A percentile compares a stretch with the other conserved stretches of the same genome.
Evolutionary conservation across 306 rosid genomes (phyloP).

Genomic region (Vigna hirtella): DNA sequence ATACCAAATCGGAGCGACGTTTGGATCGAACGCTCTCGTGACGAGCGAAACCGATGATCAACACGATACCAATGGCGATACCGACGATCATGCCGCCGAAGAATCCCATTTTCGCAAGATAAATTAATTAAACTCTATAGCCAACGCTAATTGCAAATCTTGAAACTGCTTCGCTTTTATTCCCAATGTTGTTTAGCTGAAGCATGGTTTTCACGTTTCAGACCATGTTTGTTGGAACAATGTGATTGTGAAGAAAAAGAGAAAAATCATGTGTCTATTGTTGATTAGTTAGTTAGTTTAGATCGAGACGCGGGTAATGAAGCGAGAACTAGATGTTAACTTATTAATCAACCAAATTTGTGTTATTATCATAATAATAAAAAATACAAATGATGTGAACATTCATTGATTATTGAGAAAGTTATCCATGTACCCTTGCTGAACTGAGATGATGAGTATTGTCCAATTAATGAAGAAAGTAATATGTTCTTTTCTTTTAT

Average conservation of each 20-base stretch:
- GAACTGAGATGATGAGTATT: background rate
- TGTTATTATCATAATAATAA: background rate
- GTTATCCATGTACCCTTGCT: conserved; percentile 13
- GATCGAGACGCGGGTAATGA: conserved; percentile 12
- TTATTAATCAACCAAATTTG: conserved; percentile 9
- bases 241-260: conserved; percentile 33
- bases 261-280: conserved; percentile 22
- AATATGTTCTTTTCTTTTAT: conserved; percentile 36
- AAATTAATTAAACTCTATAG: background rate
- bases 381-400: background rate
- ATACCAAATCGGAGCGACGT: conserved; percentile 78
- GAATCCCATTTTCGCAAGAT: conserved; percentile 62
- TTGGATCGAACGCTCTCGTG: conserved; percentile 62
- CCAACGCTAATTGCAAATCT: conserved; percentile 29
- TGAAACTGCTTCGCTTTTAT: conserved; percentile 2
- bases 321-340: conserved; percentile 18
- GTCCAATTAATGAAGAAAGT: conserved; percentile 15
- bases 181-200: conserved; percentile 32
- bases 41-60: conserved; percentile 72
- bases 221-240: conserved; percentile 39
- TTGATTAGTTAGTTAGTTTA: conserved; percentile 41
- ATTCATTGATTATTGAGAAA: conserved; percentile 34
- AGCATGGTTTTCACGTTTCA: conserved; percentile 42
- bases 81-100: conserved; percentile 69
- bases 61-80: conserved; percentile 64